Percentiles rank a stretch among this genome's conserved stretches.
phyloP scores from a whole-genome alignment of 2,329 filamentous ascomycete species.

The Penicillium oxalicum region DNA sequence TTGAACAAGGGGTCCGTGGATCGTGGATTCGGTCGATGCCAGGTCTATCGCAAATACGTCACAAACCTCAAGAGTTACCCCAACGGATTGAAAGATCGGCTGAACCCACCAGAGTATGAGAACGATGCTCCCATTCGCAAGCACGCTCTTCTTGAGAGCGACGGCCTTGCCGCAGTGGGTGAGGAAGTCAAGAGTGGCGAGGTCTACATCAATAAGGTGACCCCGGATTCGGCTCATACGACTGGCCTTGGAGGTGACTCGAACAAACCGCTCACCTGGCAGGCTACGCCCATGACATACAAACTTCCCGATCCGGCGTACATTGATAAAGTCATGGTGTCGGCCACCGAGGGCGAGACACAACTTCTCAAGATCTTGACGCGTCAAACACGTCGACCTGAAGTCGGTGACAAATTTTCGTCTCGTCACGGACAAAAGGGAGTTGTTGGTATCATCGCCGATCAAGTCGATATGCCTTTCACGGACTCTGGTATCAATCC shows the following conservation, averaged over 20 bases:
- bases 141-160: constrained; percentile 68
- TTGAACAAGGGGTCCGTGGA: constrained; percentile 95
- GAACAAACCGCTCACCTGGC: constrained; percentile 41
- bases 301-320: constrained; percentile 78
- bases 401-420: constrained; percentile 97
- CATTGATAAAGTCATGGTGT: constrained; percentile 94
- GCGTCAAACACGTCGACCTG: constrained; percentile 88
- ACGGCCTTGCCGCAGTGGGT: constrained; percentile 84
- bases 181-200: constrained; percentile 71
- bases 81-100: constrained; percentile 61
- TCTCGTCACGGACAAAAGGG: constrained; percentile 98
- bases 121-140: constrained; percentile 58
- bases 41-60: constrained; percentile 94
- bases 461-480: constrained; percentile 96
- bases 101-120: constrained; percentile 60
- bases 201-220: constrained; percentile 84
- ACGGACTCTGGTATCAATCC: constrained; percentile 84
- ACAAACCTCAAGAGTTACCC: constrained; percentile 83
- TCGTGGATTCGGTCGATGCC: constrained; percentile 89
- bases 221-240: constrained; percentile 69
- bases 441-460: constrained; percentile 92
- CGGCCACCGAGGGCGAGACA: constrained; percentile 78
- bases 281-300: constrained; percentile 57
- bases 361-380: constrained; percentile 91
- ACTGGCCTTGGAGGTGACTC: constrained; percentile 60